Conservation (phyloP, 73 alveolate genomes). For the Tetrahymena malaccensis region DNA sequence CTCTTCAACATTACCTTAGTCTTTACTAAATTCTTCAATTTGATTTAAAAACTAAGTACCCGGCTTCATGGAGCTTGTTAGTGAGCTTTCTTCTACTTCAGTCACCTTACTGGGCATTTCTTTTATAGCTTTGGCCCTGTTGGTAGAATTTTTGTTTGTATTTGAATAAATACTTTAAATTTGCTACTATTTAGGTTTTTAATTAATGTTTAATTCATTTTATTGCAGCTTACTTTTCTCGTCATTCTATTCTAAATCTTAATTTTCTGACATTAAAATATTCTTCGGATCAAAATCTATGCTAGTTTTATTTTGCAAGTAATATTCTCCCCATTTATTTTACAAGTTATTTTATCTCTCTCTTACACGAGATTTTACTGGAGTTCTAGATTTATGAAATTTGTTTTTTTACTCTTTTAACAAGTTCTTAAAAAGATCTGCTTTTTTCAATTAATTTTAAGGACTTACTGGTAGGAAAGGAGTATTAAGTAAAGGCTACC, state of each 20-base stretch:
- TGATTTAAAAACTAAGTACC: background rate
- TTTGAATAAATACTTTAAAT: too few species aligned
- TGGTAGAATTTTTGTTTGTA: background rate
- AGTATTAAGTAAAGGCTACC: background rate
- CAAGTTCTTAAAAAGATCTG: background rate
- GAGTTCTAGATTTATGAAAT: background rate
- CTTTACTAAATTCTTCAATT: background rate
- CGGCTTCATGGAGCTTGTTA: background rate
- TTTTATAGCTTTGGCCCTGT: background rate
- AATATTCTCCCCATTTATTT: background rate
- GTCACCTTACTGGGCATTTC: background rate
- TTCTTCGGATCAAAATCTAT: background rate
- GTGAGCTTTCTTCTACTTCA: background rate
- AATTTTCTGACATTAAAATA: background rate
- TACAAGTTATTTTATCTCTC: background rate
- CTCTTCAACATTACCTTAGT: background rate
- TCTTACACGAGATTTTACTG: background rate
- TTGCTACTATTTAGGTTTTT: background rate
- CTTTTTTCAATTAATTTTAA: background rate
- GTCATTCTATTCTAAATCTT: background rate
- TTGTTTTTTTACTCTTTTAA: background rate
- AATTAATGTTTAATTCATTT: background rate
- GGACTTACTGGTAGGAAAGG: background rate
- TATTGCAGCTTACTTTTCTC: background rate
- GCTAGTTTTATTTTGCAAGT: background rate